phyloP scores from a whole-genome alignment of 176 grass and related monocot genomes.

The Zizania latifolia region DNA sequence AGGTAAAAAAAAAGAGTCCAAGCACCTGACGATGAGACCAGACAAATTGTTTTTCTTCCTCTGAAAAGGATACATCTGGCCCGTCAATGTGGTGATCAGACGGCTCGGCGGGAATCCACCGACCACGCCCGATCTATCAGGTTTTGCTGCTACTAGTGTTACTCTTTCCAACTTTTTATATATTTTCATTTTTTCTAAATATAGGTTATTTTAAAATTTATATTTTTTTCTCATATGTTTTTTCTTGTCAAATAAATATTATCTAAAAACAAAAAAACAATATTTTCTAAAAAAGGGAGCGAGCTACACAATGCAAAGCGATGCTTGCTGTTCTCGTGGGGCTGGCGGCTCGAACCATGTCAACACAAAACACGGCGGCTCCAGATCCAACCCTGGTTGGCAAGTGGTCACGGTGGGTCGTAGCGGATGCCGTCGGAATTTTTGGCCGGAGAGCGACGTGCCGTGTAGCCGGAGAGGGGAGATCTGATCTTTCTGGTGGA shows the following conservation, averaged over 20 bases:
- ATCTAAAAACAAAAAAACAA: too few relatives aligned
- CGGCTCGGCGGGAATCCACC: not conserved
- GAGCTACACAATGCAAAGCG: too few relatives aligned
- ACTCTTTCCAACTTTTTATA: too few relatives aligned
- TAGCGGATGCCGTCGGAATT: not conserved
- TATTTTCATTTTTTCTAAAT: too few relatives aligned
- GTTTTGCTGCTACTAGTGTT: not conserved
- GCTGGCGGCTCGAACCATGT: not conserved
- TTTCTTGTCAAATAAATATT: not conserved
- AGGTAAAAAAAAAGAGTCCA: not conserved
- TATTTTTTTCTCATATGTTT: too few relatives aligned
- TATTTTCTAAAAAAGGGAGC: too few relatives aligned
- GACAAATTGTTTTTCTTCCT: not conserved
- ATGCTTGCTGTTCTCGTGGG: not conserved
- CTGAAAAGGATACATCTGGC: not conserved
- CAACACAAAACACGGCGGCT: not conserved
- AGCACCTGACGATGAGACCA: not conserved
- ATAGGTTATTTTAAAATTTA: too few relatives aligned
- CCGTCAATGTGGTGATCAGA: not conserved
- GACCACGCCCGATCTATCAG: not conserved
- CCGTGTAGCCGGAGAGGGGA: not conserved
- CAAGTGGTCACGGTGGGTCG: not conserved
- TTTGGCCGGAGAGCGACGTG: not conserved
- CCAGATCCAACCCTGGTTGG: not conserved
- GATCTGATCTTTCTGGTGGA: not conserved